Evolutionary conservation across 495 filamentous ascomycete species (phyloP).

Genomic region (Penicillium macrosclerotiorum): DNA sequence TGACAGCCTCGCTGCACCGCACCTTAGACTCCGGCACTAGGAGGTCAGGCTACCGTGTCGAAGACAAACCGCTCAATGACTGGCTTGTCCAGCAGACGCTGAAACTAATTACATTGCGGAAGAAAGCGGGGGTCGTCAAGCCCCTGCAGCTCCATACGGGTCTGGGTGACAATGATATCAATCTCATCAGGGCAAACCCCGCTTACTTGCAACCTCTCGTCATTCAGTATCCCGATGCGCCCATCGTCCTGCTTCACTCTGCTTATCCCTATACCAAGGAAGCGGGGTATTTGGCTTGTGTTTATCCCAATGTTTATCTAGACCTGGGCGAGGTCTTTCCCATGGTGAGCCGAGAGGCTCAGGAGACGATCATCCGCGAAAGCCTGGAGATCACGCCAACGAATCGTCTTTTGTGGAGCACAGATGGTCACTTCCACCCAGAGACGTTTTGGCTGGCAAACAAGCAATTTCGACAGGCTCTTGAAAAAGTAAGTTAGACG

Average conservation of each 20-base stretch:
- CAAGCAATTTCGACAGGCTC: conserved; percentile 71
- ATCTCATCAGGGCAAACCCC: conserved; percentile 66
- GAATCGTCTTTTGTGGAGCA: conserved; percentile 80
- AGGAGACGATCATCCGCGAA: conserved; percentile 70
- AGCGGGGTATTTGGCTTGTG: conserved; percentile 75
- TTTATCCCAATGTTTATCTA: conserved; percentile 80
- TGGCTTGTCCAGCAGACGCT: conserved; percentile 59
- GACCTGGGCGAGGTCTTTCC: conserved; percentile 89
- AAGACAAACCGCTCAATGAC: conserved; percentile 62
- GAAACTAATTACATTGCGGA: conserved; percentile 20
- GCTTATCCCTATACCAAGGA: conserved; percentile 83
- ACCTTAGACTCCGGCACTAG: conserved; percentile 20
- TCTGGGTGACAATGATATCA: conserved; percentile 81
- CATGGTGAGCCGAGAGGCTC: conserved; percentile 73
- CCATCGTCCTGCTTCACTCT: conserved; percentile 79
- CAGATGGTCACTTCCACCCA: conserved; percentile 79
- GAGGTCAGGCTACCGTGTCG: conserved; percentile 49
- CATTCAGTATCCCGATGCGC: conserved; percentile 61
- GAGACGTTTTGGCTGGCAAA: conserved; percentile 81
- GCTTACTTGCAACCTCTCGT: conserved; percentile 76
- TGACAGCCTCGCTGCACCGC: conserved; percentile 34
- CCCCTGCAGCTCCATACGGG: conserved; percentile 88
- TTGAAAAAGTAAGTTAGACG: conserved; percentile 60
- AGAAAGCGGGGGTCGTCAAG: conserved; percentile 46
- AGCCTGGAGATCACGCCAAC: conserved; percentile 74